phyloP scores from a whole-genome alignment of 345 rosid species.

The Camelina neglecta region DNA sequence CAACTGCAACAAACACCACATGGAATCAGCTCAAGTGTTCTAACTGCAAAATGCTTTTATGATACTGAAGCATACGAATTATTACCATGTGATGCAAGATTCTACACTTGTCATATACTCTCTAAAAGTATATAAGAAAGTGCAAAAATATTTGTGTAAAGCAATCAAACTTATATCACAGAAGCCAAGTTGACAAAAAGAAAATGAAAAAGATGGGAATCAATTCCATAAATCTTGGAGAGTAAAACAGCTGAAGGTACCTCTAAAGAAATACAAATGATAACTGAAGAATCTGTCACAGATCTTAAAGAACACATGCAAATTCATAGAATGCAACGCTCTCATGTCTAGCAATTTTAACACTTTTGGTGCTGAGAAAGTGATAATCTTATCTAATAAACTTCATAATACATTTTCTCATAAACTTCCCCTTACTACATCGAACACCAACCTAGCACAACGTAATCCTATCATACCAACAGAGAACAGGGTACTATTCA shows the following conservation, averaged over 20 bases:
- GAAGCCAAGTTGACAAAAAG: not conserved
- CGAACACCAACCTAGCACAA: not conserved
- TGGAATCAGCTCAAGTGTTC: conserved; percentile 12
- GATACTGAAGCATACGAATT: not conserved
- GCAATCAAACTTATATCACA: not conserved
- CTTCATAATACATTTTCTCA: not conserved
- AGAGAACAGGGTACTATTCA: not conserved
- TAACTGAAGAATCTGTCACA: conserved; percentile 4
- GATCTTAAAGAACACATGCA: not conserved
- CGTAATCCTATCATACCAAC: not conserved
- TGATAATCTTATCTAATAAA: not conserved
- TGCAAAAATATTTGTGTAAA: not conserved
- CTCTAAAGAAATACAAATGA: not conserved
- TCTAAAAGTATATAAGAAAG: no score
- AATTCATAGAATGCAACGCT: conserved; percentile 1
- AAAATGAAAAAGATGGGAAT: not conserved
- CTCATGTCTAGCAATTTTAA: not conserved
- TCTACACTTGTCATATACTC: not conserved
- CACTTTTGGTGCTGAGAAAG: not conserved
- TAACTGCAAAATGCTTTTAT: not conserved
- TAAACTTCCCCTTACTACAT: not conserved
- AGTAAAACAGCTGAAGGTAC: not conserved
- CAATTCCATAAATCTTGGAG: not conserved
- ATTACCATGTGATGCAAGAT: not conserved
- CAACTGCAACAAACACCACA: conserved; percentile 51